phyloP scores from a whole-genome alignment of 2,329 filamentous ascomycete genomes.

The Hymenoscyphus infarciens region DNA sequence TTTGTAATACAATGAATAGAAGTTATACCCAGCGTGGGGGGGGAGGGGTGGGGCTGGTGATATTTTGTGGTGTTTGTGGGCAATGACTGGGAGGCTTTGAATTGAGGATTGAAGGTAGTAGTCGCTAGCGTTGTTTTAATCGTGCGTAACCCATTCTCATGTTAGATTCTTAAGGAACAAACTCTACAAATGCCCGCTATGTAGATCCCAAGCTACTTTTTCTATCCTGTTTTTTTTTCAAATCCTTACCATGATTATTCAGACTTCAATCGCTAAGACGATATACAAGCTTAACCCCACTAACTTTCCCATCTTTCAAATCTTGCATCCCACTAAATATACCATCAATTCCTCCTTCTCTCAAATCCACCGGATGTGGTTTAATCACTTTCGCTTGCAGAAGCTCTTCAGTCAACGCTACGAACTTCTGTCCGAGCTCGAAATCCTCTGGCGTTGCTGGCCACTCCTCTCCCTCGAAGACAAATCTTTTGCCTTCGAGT shows the following conservation, averaged over 20 bases:
- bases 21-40: too few species aligned
- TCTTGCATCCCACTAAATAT: slow-evolving; percentile 21
- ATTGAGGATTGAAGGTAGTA: too few species aligned
- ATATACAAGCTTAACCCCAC: slow-evolving; percentile 42
- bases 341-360: slow-evolving; percentile 19
- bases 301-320: slow-evolving; percentile 29
- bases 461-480: slow-evolving; percentile 19
- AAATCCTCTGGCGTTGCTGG: slow-evolving; percentile 29
- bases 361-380: slow-evolving; percentile 29
- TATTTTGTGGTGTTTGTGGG: too few species aligned
- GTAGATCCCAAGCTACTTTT: too few species aligned
- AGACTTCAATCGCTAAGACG: slow-evolving; percentile 5
- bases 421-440: slow-evolving; percentile 37
- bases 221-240: too few species aligned
- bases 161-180: too few species aligned
- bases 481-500: slow-evolving; percentile 37
- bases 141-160: too few species aligned
- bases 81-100: too few species aligned
- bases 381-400: slow-evolving; percentile 36
- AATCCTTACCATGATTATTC: neutral
- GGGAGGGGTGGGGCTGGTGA: too few species aligned
- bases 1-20: too few species aligned
- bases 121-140: too few species aligned
- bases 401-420: slow-evolving; percentile 33
- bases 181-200: too few species aligned